Base-by-base conservation (phyloP, 306 rosid genomes). In the Clitoria ternatea region DNA sequence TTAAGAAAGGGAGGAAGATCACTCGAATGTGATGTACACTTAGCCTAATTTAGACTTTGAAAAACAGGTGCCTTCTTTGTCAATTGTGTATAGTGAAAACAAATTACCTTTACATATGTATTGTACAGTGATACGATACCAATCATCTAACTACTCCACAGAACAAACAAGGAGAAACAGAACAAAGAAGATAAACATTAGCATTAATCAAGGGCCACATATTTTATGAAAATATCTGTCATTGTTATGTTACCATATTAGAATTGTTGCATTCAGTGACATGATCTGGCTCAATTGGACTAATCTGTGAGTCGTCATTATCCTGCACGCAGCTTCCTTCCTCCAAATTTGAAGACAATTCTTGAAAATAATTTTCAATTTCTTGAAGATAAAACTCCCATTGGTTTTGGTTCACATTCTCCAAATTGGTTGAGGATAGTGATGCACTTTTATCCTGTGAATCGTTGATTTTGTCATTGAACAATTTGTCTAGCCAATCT, bases 401-500 rank as follows among this genome's bases (percentile, higher is more conserved):
- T n/a, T 76, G 89, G 32, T 70, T 79, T 74, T 69, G 76, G 33
- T 39, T 66, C 61, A n/a, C 66, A 2, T 79, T 40, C 23, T 79
- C 77, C 62, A 61, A 56, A 67, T 37, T 79, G 24, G 26, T 32
- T 66, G 90, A 60, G 33, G 87, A 83, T 78, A 72, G 7, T 67
- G 85, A 57, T 42, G 60, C 76, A 59, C 13, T 30, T 15, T 49
- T 64, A 12, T 55, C 80, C 1, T 62, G 70, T 30, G 89, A 79
- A 42, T 63, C 73, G 50, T 53, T 52, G 50, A 59, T 72, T 40
- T 73, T 81, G 36, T 91, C 96, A 29, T 61, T 50, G 80, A 90
- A 85, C 66, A 84, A 71, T 54, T 80, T 93, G 13, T 81, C 98
- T 13, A 93, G 20, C 98, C 97, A 90, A 45, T 74, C 90, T 61